Conservation (phyloP, 2,329 filamentous ascomycete genomes). For the Lecanicillium sp. region DNA sequence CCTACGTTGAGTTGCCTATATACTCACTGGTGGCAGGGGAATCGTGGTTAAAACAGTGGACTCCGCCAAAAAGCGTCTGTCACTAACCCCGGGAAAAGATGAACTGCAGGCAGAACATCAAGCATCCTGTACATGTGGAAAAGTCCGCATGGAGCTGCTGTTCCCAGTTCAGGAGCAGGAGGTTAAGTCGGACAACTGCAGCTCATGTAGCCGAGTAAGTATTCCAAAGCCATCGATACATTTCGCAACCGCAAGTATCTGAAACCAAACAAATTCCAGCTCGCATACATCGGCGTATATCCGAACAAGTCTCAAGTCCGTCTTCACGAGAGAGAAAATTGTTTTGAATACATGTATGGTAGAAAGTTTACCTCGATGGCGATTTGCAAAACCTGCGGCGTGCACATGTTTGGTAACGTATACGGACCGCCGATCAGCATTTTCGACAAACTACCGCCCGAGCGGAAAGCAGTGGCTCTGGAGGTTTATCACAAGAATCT, state of each 20-base stretch:
- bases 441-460: conserved; percentile 17
- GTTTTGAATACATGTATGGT: conserved; percentile 16
- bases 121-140: too few species aligned
- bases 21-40: too few species aligned
- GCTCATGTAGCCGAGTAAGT: conserved; percentile 21
- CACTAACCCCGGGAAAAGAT: too few species aligned
- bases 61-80: too few species aligned
- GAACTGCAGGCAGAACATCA: too few species aligned
- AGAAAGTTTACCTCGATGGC: conserved; percentile 13
- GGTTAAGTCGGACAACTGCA: conserved; percentile 29
- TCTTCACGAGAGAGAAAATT: conserved; percentile 17
- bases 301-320: conserved; percentile 18
- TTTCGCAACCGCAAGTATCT: background rate
- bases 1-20: too few species aligned
- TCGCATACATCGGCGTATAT: conserved; percentile 19
- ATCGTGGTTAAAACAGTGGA: too few species aligned
- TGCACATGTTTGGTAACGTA: conserved; percentile 17
- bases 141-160: conserved; percentile 6
- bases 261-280: conserved; percentile 9
- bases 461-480: conserved; percentile 15
- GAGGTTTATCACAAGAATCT: conserved; percentile 15
- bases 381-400: conserved; percentile 21
- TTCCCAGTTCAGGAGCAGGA: conserved; percentile 27
- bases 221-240: background rate
- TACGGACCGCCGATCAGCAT: conserved; percentile 20